A percentile compares a stretch with the other conserved stretches of the same genome.
Evolutionary conservation across 371 early-diverging fungal species (phyloP).

Genomic region (Mycotypha africana): DNA sequence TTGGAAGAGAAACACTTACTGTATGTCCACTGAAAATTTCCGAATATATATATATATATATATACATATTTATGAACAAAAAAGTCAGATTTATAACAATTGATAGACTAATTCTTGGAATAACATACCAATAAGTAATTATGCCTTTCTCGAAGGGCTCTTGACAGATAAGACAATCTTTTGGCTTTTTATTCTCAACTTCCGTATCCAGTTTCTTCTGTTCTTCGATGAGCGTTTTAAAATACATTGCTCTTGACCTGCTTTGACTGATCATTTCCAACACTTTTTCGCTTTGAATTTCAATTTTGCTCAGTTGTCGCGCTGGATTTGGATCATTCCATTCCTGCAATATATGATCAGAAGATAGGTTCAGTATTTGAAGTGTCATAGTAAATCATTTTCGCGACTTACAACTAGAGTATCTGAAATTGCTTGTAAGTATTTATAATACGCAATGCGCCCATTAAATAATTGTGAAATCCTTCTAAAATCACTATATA

Average conservation of each 20-base stretch:
- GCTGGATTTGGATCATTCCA: conserved; percentile 25
- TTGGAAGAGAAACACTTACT: no score
- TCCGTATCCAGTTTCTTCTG: conserved; percentile 6
- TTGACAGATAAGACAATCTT: conserved; percentile 56
- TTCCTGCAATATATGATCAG: no score
- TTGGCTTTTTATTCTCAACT: background rate
- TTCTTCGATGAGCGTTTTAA: conserved; percentile 29
- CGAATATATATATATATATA: no score
- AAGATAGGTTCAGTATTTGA: no score
- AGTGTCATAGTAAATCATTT: background rate
- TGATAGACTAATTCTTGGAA: conserved; percentile 1
- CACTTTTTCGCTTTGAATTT: conserved; percentile 19
- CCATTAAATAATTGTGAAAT: conserved; percentile 30
- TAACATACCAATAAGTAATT: conserved; percentile 50
- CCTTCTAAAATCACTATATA: conserved; percentile 28
- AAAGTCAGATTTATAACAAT: no score
- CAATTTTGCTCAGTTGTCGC: conserved; percentile 17
- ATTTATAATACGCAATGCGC: conserved; percentile 53
- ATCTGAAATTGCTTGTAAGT: conserved; percentile 55
- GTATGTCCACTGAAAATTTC: conserved; percentile 36
- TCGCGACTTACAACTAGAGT: conserved; percentile 20
- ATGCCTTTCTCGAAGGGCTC: conserved; percentile 40
- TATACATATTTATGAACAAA: no score
- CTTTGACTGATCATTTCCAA: conserved; percentile 21
- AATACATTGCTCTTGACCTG: conserved; percentile 32